A percentile compares a stretch with the other conserved stretches of the same genome.
These are phyloP conservation scores for Seiridium unicorne DNA, from an alignment of 2,329 filamentous ascomycete genomes.

Conservation along the genomic window DNA sequence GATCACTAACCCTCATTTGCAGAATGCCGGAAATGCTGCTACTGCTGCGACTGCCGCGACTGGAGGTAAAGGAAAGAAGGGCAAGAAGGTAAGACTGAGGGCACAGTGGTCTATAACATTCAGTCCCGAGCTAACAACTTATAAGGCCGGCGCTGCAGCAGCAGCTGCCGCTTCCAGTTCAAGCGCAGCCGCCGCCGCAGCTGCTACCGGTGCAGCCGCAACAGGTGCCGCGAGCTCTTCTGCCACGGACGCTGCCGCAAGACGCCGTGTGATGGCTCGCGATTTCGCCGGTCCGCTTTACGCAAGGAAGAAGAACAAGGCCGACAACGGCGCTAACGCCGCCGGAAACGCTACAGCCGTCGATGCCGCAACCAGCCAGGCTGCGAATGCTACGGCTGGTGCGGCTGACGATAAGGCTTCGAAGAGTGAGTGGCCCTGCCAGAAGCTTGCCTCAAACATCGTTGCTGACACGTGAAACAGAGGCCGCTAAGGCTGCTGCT, in stretches of 20 bases:
- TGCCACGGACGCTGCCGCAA: not conserved
- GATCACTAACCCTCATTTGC: no score
- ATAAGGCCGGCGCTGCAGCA: no score
- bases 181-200: not conserved
- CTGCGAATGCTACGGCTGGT: not conserved
- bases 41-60: not conserved
- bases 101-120: not conserved
- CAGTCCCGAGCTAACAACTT: not conserved
- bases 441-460: not conserved
- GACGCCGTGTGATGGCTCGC: not conserved
- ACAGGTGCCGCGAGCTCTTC: not conserved
- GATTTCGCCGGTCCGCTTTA: not conserved
- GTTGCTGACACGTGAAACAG: not conserved
- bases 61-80: not conserved
- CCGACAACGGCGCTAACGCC: not conserved
- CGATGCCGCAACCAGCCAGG: not conserved
- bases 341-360: not conserved
- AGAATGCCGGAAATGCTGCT: not conserved
- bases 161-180: no score
- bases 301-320: not conserved
- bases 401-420: not conserved
- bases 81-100: not conserved
- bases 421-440: not conserved
- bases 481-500: constrained; percentile 1
- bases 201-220: not conserved